phyloP scores from a whole-genome alignment of 345 rosid species.

The Gossypium sturtianum region DNA sequence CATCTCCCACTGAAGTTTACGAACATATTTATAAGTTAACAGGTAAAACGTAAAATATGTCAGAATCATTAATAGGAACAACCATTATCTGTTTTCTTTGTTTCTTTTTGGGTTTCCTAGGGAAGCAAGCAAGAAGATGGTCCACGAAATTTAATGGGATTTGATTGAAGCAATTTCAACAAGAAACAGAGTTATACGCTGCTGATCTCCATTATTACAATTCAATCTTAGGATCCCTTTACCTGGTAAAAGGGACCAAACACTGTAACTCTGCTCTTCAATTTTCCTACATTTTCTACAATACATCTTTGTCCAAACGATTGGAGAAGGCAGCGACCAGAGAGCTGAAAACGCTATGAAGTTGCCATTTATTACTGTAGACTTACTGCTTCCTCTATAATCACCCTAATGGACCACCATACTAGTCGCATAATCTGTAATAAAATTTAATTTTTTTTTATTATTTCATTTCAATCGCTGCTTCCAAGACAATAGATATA shows the following conservation, averaged over 20 bases:
- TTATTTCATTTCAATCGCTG: no score
- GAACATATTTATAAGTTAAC: neutral
- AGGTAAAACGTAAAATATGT: neutral
- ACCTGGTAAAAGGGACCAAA: neutral
- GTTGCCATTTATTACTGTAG: neutral
- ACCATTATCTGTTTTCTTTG: neutral
- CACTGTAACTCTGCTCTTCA: neutral
- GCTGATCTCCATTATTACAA: neutral
- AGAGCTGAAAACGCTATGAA: neutral
- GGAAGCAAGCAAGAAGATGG: neutral
- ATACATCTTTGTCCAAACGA: neutral
- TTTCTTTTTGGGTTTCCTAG: neutral
- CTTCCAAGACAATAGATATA: no score
- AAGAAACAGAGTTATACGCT: neutral
- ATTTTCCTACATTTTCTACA: neutral
- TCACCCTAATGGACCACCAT: neutral
- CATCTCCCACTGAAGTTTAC: neutral
- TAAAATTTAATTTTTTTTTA: no score
- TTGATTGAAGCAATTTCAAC: neutral
- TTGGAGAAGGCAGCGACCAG: neutral
- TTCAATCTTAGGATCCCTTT: conserved; percentile 5
- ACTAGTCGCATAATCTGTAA: neutral
- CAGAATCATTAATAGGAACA: neutral
- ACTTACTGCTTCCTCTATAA: neutral
- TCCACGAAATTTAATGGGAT: conserved; percentile 8